Base-by-base conservation (phyloP, 2,329 filamentous ascomycete genomes). In the Epichloe typhina region DNA sequence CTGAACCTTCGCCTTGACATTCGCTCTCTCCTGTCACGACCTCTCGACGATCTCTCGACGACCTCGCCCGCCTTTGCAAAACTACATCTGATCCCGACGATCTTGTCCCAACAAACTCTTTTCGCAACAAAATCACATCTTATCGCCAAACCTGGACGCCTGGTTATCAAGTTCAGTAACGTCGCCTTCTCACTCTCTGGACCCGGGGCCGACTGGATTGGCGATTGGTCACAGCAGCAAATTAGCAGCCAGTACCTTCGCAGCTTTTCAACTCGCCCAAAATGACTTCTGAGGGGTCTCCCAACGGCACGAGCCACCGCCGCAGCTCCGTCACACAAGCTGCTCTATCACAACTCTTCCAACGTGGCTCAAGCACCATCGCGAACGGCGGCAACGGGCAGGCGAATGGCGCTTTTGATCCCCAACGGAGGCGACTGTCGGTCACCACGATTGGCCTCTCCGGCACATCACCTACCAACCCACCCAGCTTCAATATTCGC, bases 391-490 rank as follows among this genome's bases (percentile, higher is more conserved):
- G 68, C 33, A 59, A 57, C 50, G 64, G 66, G 26, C 64, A 61
- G 49, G 65, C 64, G 43, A 63, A 69, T 47, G 65, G 66, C 36
- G 67, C 73, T 31, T 72, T 78, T 55, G 75, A 82, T 50, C 71
- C 75, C 56, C 76, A 78, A 55, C 79, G 81, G 52, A 82, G 85
- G 53, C 80, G 86, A 45, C 77, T 89, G 56, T 90, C 86, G 43
- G 79, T 89, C 61, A 83, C 80, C 44, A 87, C 84, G 4, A 69
- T 88, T 33, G 85, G 86, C 36, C 72, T 88, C n/a, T 84, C 83
- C 4, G 84, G 84, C 56, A 76, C 76, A 21, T 83, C 84, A 4
- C 83, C 84, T n/a, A 79, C 61, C 72, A 75, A 66, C 58, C 57
- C 72, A 62, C 55, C 73, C 60, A 67, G 74, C 42, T 74, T 77